Evolutionary conservation across 2,329 filamentous ascomycete genomes (phyloP).

Genomic region (Magnaporthiopsis incrustans): DNA sequence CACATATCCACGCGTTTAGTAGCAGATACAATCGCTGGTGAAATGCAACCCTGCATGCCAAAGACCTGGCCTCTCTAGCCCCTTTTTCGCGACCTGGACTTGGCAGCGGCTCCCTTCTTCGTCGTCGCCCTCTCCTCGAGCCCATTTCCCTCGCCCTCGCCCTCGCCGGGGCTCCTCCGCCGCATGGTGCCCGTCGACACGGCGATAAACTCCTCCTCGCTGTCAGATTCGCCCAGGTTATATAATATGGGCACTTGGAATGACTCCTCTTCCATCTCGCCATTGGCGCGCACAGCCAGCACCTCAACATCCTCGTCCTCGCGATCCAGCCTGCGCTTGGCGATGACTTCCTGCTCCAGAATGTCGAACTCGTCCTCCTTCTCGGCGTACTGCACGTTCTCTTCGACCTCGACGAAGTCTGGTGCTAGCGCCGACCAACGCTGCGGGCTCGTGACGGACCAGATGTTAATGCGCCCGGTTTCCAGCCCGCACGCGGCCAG

Average conservation of each 20-base stretch:
- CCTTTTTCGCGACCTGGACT: conserved; percentile 34
- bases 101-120: conserved; percentile 33
- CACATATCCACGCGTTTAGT: background rate
- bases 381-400: conserved; percentile 96
- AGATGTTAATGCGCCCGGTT: conserved; percentile 87
- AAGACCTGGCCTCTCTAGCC: background rate
- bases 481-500: conserved; percentile 89
- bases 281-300: conserved; percentile 62
- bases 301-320: conserved; percentile 95
- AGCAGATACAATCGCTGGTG: background rate
- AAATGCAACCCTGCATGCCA: background rate
- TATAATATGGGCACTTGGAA: conserved; percentile 93
- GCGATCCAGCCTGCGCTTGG: conserved; percentile 78
- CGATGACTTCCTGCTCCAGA: conserved; percentile 88
- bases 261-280: conserved; percentile 46
- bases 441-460: conserved; percentile 91
- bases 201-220: conserved; percentile 76
- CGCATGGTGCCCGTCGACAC: conserved; percentile 75
- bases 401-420: conserved; percentile 94
- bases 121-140: conserved; percentile 31
- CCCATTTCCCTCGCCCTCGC: conserved; percentile 54
- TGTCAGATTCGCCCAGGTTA: conserved; percentile 88
- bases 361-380: conserved; percentile 97
- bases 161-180: conserved; percentile 71
- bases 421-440: conserved; percentile 96